Base-by-base conservation (phyloP, 352 stramenopile genomes). In the Phytophthora capsici region DNA sequence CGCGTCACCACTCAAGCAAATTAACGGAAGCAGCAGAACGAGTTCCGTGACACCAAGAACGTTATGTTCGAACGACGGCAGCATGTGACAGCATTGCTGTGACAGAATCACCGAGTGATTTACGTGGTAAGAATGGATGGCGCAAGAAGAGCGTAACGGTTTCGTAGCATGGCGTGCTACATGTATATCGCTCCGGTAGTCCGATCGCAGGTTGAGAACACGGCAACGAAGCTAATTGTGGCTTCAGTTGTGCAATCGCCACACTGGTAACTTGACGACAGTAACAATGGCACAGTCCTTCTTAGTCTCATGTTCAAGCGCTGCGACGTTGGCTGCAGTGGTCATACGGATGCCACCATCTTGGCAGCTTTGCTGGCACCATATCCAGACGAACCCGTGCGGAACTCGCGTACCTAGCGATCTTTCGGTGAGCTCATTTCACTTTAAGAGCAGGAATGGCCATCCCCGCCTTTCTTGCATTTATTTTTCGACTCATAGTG, bases 401-500 rank as follows among this genome's bases (percentile, higher is more conserved):
- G 10, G 56, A 69, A 65, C 61, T 26, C 55, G 36, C 36, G 32
- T 63, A 47, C 53, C 54, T 46, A 55, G 25, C 63, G 63, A 66
- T 61, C 60, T 52, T 46, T 65, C 19, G 17, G 54, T 40, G 30
- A 14, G n/a, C 14, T 30, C 38, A 38, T 23, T 25, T 49, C 25
- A 34, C 28, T 34, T 34, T 14, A 1, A 34, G 9, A 14, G 20
- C 13, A 25, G 10, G 14, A 34, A n/a, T 34, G 28, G 28, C 28
- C 28, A 34, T 34, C 28, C 26, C 28, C 38, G 36, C 53, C 37
- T 64, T 57, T 58, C 46, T 36, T 32, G 26, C 22, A 12, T 58
- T 36, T 69, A 60, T 65, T 60, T 63, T 73, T 73, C 65, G 59
- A 73, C 45, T 69, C 59, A 57, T 64, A 28, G 40, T 32, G 60